These are phyloP conservation scores for Solioccasus polychromus DNA, from an alignment of 768 basidiomycete genomes.

Conservation along the genomic window DNA sequence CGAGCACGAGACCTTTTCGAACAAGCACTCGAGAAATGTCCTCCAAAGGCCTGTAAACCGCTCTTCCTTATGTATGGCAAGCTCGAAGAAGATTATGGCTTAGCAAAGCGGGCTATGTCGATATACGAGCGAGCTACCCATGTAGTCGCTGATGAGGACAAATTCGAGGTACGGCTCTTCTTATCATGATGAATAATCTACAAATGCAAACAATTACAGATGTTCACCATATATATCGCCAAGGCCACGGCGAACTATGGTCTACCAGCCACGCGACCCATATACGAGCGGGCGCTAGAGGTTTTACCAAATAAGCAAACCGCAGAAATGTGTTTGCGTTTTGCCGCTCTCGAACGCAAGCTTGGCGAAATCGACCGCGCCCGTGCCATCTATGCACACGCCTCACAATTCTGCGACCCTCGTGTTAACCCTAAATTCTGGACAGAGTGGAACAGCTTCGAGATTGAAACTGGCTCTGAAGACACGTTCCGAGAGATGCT, in stretches of 20 bases:
- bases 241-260: conserved; percentile 97
- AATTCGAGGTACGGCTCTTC: conserved; percentile 73
- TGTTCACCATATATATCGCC: conserved; percentile 96
- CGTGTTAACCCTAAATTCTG: conserved; percentile 90
- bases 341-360: conserved; percentile 94
- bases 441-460: conserved; percentile 96
- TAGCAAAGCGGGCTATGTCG: conserved; percentile 94
- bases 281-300: conserved; percentile 94
- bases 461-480: conserved; percentile 97
- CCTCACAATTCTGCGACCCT: conserved; percentile 98
- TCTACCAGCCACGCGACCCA: conserved; percentile 91
- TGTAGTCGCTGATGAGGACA: conserved; percentile 85
- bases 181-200: not conserved
- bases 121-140: conserved; percentile 92
- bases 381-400: conserved; percentile 94
- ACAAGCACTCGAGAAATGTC: conserved; percentile 95
- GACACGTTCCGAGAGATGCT: conserved; percentile 97
- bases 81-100: conserved; percentile 90
- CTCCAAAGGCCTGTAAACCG: conserved; percentile 90
- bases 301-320: conserved; percentile 91
- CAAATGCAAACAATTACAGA: conserved; percentile 43
- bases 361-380: conserved; percentile 98
- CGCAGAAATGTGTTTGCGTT: conserved; percentile 96
- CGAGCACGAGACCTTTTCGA: conserved; percentile 97
- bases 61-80: conserved; percentile 96